Percentiles rank a stretch among this genome's conserved stretches.
phyloP scores from a whole-genome alignment of 2,329 filamentous ascomycete genomes.

The Trichoderma sp. region DNA sequence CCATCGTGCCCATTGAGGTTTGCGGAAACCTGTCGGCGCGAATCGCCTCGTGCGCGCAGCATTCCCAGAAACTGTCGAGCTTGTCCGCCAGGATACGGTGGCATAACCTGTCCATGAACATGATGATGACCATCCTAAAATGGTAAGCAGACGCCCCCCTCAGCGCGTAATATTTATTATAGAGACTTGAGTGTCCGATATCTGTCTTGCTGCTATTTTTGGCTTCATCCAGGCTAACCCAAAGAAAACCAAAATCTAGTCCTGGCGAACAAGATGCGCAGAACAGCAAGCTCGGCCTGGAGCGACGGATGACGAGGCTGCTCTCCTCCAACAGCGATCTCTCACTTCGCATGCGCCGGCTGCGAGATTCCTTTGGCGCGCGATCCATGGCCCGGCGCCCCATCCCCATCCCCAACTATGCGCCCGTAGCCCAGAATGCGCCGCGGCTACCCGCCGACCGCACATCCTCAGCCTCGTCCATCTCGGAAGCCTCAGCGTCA shows the following conservation, averaged over 20 bases:
- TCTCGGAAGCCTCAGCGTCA: conserved; percentile 17
- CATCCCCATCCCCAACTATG: conserved; percentile 28
- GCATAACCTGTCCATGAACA: conserved; percentile 44
- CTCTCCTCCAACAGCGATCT: conserved; percentile 41
- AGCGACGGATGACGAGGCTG: conserved; percentile 38
- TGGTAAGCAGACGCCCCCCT: conserved; percentile 34
- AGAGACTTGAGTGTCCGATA: background rate
- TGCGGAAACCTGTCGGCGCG: conserved; percentile 15
- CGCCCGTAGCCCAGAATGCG: conserved; percentile 24
- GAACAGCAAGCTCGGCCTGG: conserved; percentile 40
- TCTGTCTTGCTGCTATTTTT: background rate
- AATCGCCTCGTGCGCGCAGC: conserved; percentile 19
- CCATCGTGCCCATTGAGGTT: conserved; percentile 31
- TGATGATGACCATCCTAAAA: conserved; percentile 45
- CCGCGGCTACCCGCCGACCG: conserved; percentile 25
- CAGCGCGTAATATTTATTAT: background rate
- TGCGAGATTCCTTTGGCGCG: conserved; percentile 31
- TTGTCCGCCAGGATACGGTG: conserved; percentile 40
- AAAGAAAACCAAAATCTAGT: conserved; percentile 27
- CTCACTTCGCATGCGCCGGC: conserved; percentile 36
- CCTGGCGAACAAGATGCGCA: conserved; percentile 41
- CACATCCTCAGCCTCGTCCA: conserved; percentile 27
- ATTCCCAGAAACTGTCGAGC: conserved; percentile 9
- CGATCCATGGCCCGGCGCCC: conserved; percentile 25
- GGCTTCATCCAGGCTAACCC: background rate